Evolutionary conservation across 352 stramenopile species (phyloP), one percentile per base, ranked within the genome.

Genomic region (Globisporangium cederbergense): DNA sequence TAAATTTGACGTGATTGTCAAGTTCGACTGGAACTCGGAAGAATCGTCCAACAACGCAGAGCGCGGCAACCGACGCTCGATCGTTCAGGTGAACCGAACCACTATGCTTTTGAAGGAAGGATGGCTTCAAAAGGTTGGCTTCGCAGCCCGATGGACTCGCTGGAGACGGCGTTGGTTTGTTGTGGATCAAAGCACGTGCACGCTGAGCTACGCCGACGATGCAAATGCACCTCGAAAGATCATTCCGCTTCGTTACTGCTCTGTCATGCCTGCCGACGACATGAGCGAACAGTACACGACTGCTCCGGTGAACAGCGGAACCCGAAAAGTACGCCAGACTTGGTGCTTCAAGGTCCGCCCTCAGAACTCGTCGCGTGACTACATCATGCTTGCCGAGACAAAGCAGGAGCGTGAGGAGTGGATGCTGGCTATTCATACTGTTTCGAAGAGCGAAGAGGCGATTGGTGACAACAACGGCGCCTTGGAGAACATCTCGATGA

Each of bases 391-490:
- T 49, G 85, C 87, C 10, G 83, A 92, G 51, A 96, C 87, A 1
- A 96, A 96, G 70, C 87, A 96, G 75, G 83, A 93, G 59, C 87
- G 87, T n/a, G 87, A 96, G 60, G 87, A 93, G 63, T 96, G 87
- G 87, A 94, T 96, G 87, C 73, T 92, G 34, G 86, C 86, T 2
- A 93, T 95, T 50, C 78, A 87, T 43, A 88, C 86, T 8, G 84
- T 95, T 18, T 77, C 83, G 16, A 90, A 89, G 66, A 72, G 70
- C 34, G 83, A 91, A 10, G 75, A 70, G 5, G 67, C 32, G 73
- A 51, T 67, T 62, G 75, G 14, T 67, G 75, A 88, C n/a, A 77
- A 85, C 42, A 69, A 71, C 49, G 62, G 68, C 9, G 66, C 66
- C 18, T 43, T 60, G 40, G 73, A 79, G 7, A 64, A 67, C 25